Percentiles rank a stretch among this genome's conserved stretches.
phyloP scores from a whole-genome alignment of 805 yeast species.

The Pichia occidentalis region DNA sequence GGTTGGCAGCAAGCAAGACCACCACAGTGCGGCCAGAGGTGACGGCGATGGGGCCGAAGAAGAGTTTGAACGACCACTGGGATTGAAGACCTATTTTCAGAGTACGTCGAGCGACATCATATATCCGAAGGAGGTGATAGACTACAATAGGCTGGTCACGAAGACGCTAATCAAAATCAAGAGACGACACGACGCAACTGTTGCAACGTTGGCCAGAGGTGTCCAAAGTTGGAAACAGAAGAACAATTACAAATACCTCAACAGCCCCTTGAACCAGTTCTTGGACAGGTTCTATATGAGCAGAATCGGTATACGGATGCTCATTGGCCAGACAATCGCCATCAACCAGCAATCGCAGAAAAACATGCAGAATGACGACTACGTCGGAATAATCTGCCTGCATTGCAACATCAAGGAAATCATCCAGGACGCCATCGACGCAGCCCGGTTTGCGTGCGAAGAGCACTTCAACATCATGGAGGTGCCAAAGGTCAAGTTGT shows the following conservation, averaged over 20 bases:
- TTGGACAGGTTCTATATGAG: slow-evolving; percentile 85
- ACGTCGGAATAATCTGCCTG: slow-evolving; percentile 85
- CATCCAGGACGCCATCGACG: slow-evolving; percentile 83
- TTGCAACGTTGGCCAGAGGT: slow-evolving; percentile 86
- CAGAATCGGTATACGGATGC: slow-evolving; percentile 86
- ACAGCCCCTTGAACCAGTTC: slow-evolving; percentile 70
- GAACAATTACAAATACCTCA: slow-evolving; percentile 42
- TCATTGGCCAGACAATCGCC: slow-evolving; percentile 91
- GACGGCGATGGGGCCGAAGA: slow-evolving; percentile 6
- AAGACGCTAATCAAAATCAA: slow-evolving; percentile 66
- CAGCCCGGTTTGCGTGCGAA: slow-evolving; percentile 85
- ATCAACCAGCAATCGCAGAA: slow-evolving; percentile 32
- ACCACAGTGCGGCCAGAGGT: background rate
- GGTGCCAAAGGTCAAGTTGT: slow-evolving; percentile 75
- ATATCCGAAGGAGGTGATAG: slow-evolving; percentile 71
- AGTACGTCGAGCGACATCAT: slow-evolving; percentile 44
- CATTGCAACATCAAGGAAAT: slow-evolving; percentile 78
- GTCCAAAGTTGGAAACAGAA: slow-evolving; percentile 81
- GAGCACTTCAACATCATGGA: slow-evolving; percentile 84
- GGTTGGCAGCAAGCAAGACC: slow-evolving; percentile 1
- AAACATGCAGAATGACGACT: slow-evolving; percentile 48
- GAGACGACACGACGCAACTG: slow-evolving; percentile 86
- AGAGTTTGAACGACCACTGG: slow-evolving; percentile 13
- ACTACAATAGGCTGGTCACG: slow-evolving; percentile 62
- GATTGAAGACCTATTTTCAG: slow-evolving; percentile 28